These are phyloP conservation scores for Astraeus odoratus DNA, from an alignment of 768 basidiomycete genomes.

Conservation along the genomic window DNA sequence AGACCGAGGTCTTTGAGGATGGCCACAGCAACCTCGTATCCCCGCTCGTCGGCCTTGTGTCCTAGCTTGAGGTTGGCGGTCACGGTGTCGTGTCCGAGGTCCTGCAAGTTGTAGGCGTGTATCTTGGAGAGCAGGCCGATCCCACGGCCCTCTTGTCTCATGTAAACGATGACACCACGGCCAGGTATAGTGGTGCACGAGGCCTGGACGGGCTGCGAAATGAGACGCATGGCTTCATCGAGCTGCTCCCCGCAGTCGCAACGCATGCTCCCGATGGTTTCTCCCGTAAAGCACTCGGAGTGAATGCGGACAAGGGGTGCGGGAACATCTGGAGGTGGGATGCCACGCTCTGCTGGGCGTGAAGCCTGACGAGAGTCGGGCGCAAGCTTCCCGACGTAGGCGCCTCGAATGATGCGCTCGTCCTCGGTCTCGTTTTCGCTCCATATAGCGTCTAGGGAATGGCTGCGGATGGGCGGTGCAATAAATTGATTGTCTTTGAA, in stretches of 20 bases:
- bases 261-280: conserved; percentile 95
- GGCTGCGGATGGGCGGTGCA: conserved; percentile 68
- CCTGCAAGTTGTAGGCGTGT: conserved; percentile 95
- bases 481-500: conserved; percentile 32
- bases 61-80: conserved; percentile 94
- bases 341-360: conserved; percentile 19
- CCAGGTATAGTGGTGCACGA: conserved; percentile 53
- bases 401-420: conserved; percentile 90
- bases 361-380: conserved; percentile 43
- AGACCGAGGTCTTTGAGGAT: conserved; percentile 86
- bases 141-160: conserved; percentile 95
- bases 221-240: conserved; percentile 91
- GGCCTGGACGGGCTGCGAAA: conserved; percentile 59
- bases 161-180: conserved; percentile 88
- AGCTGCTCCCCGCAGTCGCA: conserved; percentile 99
- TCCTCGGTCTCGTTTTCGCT: conserved; percentile 79
- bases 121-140: conserved; percentile 96
- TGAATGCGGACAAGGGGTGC: conserved; percentile 90
- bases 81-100: conserved; percentile 98
- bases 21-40: conserved; percentile 86
- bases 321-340: conserved; percentile 34
- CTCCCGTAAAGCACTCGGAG: conserved; percentile 98
- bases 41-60: conserved; percentile 88
- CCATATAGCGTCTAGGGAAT: conserved; percentile 80
- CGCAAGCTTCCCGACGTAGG: conserved; percentile 83